Evolutionary conservation across 1,284 basidiomycete genomes (phyloP).

Genomic region (Irpex sp.): DNA sequence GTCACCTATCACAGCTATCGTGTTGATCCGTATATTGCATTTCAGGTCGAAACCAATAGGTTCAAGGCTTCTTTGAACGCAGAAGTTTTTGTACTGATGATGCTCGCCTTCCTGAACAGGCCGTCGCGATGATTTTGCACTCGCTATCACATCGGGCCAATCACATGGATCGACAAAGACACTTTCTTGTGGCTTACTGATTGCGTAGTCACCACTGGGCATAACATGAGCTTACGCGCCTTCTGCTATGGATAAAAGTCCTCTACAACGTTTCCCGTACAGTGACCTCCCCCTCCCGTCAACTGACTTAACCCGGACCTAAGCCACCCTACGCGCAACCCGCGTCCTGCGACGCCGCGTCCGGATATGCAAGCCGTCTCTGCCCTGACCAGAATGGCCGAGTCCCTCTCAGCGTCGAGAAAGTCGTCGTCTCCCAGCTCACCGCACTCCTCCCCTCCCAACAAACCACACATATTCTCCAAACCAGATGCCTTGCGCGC

Average conservation of each 20-base stretch:
- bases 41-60: neutral
- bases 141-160: neutral
- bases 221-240: neutral
- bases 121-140: neutral
- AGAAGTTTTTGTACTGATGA: neutral
- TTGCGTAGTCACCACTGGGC: neutral
- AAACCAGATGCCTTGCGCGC: constrained; percentile 6
- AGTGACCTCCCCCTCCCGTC: neutral
- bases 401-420: neutral
- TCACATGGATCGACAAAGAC: neutral
- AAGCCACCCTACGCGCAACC: neutral
- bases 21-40: neutral
- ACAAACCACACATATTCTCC: constrained; percentile 2
- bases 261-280: neutral
- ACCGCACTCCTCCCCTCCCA: neutral
- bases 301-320: neutral
- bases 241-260: neutral
- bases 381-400: neutral
- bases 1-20: neutral
- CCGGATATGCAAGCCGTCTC: neutral
- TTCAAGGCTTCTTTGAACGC: neutral
- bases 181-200: neutral
- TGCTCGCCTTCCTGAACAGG: neutral
- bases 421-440: neutral
- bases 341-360: neutral